Evolutionary conservation across 306 rosid genomes (phyloP), one percentile per base, ranked within the genome.

Genomic region (Cicer yamashitae): DNA sequence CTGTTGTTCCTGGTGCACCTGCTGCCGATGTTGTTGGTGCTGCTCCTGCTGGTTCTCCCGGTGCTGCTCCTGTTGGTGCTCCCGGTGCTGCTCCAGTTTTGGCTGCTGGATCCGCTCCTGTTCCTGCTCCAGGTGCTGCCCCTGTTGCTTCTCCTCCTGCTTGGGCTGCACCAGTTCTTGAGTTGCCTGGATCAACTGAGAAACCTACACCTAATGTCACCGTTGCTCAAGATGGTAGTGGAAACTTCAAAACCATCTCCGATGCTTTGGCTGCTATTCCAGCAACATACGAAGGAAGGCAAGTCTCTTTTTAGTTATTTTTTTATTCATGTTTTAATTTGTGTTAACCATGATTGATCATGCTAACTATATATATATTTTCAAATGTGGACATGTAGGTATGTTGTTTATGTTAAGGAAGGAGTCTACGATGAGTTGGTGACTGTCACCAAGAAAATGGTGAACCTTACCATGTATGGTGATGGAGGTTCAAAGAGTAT

Each of bases 401-500:
- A 87, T 57, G 87, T 90, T 69, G 89, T 94, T 69, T 90, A 90
- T 67, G 87, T 94, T 8, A 91, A 94, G 68, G 84, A 81, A 86
- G 97, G 98, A 81, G 38, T 75, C 7, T 94, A 94, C 20, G 87
- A 87, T 6, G 98, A 94, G 86, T 79, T 64, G 0, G 97, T 94
- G 65, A 80, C 61, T 0, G 82, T 91, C 39, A 86, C 88, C 15
- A 85, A 81, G 86, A 79, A 70, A 62, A 86, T 86, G 98, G 46
- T 5, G 6, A 90, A 91, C 41, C 47, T 94, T 22, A 94, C 96
- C 41, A 73, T 94, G 64, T 94, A 85, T 15, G 98, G 97, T 41
- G 98, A 94, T 51, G 97, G 98, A 44, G 76, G 88, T 1, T 86
- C 80, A 14, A 94, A 94, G 79, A 91, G 86, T 67, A 80, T 91